A percentile compares a stretch with the other conserved stretches of the same genome.
Conservation (phyloP, 2,329 filamentous ascomycete genomes). For the Colletotrichum zoysiae region DNA sequence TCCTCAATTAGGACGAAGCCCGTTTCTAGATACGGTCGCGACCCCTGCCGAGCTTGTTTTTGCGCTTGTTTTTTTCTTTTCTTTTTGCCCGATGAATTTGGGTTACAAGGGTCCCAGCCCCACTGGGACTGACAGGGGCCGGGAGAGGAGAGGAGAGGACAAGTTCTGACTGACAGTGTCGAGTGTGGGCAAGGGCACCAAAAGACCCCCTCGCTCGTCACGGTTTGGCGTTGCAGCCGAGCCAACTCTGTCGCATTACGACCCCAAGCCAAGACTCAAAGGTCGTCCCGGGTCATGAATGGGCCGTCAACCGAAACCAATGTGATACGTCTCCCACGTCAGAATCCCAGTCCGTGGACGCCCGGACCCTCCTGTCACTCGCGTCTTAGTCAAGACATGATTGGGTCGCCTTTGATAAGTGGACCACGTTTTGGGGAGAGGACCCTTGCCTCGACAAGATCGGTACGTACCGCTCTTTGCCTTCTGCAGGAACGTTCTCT, state of each 20-base stretch:
- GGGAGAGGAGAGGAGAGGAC: background rate
- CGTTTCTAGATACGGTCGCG: slow-evolving; percentile 29
- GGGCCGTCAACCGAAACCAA: slow-evolving; percentile 42
- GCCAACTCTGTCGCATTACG: slow-evolving; percentile 35
- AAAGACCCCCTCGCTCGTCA: slow-evolving; percentile 15
- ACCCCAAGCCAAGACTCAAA: slow-evolving; percentile 25
- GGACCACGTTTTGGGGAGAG: background rate
- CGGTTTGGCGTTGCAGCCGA: slow-evolving; percentile 40
- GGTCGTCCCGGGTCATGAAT: slow-evolving; percentile 39
- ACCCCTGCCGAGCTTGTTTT: slow-evolving; percentile 42
- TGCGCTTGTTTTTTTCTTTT: slow-evolving; percentile 37
- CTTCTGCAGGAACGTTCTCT: slow-evolving; percentile 38
- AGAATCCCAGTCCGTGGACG: slow-evolving; percentile 36
- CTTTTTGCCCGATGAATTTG: slow-evolving; percentile 21
- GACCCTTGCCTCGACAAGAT: slow-evolving; percentile 4
- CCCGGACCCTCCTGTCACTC: slow-evolving; percentile 34
- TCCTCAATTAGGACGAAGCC: slow-evolving; percentile 38
- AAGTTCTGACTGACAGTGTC: background rate
- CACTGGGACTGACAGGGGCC: background rate
- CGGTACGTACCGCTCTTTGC: slow-evolving; percentile 11
- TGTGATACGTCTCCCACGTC: slow-evolving; percentile 42
- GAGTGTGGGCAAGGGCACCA: background rate
- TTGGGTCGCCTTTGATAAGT: slow-evolving; percentile 7
- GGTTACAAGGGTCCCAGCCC: slow-evolving; percentile 29
- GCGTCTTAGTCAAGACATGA: background rate